These are phyloP conservation scores for Coniochaeta pulveracea DNA, from an alignment of 2,329 filamentous ascomycete genomes.

Conservation along the genomic window DNA sequence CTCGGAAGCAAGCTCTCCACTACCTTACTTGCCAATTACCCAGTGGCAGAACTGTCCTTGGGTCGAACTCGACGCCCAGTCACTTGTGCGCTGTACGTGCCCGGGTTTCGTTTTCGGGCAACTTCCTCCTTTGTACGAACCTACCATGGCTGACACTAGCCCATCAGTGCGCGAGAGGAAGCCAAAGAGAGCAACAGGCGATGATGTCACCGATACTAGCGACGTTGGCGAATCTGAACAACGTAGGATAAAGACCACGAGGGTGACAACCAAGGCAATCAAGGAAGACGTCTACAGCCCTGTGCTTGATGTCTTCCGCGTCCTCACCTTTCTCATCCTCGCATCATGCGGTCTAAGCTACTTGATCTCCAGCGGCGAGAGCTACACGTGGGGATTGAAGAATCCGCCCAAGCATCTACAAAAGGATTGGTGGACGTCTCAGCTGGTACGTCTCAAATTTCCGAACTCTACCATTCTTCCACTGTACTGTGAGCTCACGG, in stretches of 20 bases:
- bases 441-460: constrained; percentile 39
- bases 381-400: constrained; percentile 54
- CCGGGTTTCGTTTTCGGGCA: constrained; percentile 4
- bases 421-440: constrained; percentile 44
- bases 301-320: constrained; percentile 56
- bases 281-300: constrained; percentile 50
- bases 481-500: constrained; percentile 10
- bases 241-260: constrained; percentile 10
- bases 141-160: constrained; percentile 11
- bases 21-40: too few relatives aligned
- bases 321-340: constrained; percentile 55
- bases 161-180: constrained; percentile 14
- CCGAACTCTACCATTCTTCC: not conserved
- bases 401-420: constrained; percentile 51
- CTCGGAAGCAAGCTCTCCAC: too few relatives aligned
- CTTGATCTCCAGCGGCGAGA: constrained; percentile 60
- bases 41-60: too few relatives aligned
- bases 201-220: constrained; percentile 3
- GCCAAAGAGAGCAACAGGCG: constrained; percentile 9
- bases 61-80: too few relatives aligned
- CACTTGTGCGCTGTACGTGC: too few relatives aligned
- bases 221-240: constrained; percentile 7
- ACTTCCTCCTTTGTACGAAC: too few relatives aligned
- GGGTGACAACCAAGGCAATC: constrained; percentile 25
- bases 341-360: constrained; percentile 64